Base-by-base conservation (phyloP, 1,139 yeast genomes). In the Tardiomyces depauwii region DNA sequence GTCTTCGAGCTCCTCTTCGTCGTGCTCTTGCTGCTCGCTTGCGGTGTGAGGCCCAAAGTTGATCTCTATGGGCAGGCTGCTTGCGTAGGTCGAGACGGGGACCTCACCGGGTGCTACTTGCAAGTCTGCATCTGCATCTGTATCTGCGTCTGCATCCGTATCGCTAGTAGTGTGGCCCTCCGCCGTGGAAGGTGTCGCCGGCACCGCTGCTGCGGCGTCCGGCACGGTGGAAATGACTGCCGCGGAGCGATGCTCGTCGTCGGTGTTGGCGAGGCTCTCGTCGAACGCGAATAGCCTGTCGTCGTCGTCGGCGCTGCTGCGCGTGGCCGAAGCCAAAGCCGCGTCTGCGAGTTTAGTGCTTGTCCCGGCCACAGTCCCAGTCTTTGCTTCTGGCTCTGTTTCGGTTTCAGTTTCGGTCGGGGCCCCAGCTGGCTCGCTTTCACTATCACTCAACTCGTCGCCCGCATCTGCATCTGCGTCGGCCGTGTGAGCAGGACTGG, bases 221-320 rank as follows among this genome's bases (percentile, higher is more conserved):
- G 7, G 7, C 7, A 21, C 25, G 7, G 25, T 21, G 7, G 25
- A 4, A 21, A 7, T 7, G 7, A 7, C 25, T 4, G 7, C 25
- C 4, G 25, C 25, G 25, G 25, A 21, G 25, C 25, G 25, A 7
- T 21, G 25, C 25, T 21, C 25, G 7, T 21, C 40, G 42, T 42
- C 33, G 44, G 32, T n/a, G 39, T 42, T 18, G 30, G 46, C 42
- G 3, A 54, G 44, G 9, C 55, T 43, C 43, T 56, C 60, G 45
- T 56, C 60, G 42, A 56, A 56, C 28, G 55, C 60, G 44, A 56
- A 56, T 45, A 56, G 44, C n/a, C 51, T 51, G 14, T 52, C 57
- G 12, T 50, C 54, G 42, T 43, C 51, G 5, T 44, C 46, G 19
- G 41, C 43, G n/a, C n/a, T n/a, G n/a, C n/a, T n/a, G n/a, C n/a